Conservation (phyloP, 176 grass and related monocot species). For the Aegilops bicornis region DNA sequence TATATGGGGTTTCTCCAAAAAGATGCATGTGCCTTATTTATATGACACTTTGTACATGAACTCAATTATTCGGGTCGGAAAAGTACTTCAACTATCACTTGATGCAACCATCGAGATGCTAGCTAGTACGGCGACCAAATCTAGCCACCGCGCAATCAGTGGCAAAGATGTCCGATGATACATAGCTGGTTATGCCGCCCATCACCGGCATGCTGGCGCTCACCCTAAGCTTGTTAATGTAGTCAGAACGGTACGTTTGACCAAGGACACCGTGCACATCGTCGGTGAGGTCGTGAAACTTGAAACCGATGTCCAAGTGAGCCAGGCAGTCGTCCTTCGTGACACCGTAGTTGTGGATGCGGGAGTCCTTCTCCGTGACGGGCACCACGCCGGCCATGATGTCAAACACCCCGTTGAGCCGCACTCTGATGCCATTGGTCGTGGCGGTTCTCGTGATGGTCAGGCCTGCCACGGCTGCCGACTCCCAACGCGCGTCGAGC, state of each 20-base stretch:
- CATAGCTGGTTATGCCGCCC: conserved; percentile 15
- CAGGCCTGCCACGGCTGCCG: neutral
- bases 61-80: neutral
- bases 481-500: neutral
- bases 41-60: neutral
- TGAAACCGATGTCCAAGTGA: conserved; percentile 33
- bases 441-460: neutral
- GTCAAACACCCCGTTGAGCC: neutral
- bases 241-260: conserved; percentile 25
- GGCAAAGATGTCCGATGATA: conserved; percentile 10
- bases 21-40: neutral
- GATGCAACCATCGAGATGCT: neutral
- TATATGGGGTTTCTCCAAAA: neutral
- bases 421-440: neutral
- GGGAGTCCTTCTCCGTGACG: neutral
- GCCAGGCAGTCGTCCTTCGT: neutral
- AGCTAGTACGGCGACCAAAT: neutral
- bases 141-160: conserved; percentile 19
- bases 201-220: conserved; percentile 21
- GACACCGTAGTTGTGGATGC: neutral
- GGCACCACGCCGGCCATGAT: neutral
- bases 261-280: conserved; percentile 44
- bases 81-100: neutral
- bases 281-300: conserved; percentile 27
- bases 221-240: conserved; percentile 39